Conservation (phyloP, 495 filamentous ascomycete genomes). For the Penicillium chermesinum region DNA sequence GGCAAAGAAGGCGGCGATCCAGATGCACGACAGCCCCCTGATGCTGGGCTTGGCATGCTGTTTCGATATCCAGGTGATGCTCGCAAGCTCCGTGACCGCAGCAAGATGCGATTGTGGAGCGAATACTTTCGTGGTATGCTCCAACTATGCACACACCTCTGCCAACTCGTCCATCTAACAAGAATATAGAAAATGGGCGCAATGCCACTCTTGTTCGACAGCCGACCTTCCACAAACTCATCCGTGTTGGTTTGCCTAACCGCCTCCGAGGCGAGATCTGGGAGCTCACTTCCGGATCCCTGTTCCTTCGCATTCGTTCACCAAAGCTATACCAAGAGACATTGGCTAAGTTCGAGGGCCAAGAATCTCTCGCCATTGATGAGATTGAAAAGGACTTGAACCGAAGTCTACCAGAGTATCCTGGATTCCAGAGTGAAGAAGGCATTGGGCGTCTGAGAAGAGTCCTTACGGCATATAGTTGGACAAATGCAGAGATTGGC, state of each 20-base stretch:
- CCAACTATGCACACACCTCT: background rate
- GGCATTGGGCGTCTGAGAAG: constrained; percentile 85
- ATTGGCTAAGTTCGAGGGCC: constrained; percentile 71
- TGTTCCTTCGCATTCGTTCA: constrained; percentile 80
- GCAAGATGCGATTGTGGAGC: constrained; percentile 95
- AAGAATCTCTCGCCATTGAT: constrained; percentile 88
- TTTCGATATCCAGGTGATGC: constrained; percentile 96
- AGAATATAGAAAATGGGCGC: constrained; percentile 73
- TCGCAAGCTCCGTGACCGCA: constrained; percentile 88
- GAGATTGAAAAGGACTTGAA: constrained; percentile 99
- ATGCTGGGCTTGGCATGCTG: constrained; percentile 86
- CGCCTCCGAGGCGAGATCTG: constrained; percentile 89
- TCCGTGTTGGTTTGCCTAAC: constrained; percentile 92
- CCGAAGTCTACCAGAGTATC: constrained; percentile 91
- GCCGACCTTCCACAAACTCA: constrained; percentile 95
- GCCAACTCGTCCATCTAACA: background rate
- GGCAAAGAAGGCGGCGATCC: constrained; percentile 14
- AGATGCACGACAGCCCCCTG: constrained; percentile 64
- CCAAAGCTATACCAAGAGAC: constrained; percentile 81
- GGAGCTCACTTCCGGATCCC: constrained; percentile 87
- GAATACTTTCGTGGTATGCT: constrained; percentile 76
- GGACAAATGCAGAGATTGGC: constrained; percentile 89
- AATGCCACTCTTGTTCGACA: constrained; percentile 90
- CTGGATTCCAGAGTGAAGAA: constrained; percentile 93
- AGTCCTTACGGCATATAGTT: constrained; percentile 93